Evolutionary conservation across 2,329 filamentous ascomycete species (phyloP).

Genomic region (Ceratocystis diversiconidia): DNA sequence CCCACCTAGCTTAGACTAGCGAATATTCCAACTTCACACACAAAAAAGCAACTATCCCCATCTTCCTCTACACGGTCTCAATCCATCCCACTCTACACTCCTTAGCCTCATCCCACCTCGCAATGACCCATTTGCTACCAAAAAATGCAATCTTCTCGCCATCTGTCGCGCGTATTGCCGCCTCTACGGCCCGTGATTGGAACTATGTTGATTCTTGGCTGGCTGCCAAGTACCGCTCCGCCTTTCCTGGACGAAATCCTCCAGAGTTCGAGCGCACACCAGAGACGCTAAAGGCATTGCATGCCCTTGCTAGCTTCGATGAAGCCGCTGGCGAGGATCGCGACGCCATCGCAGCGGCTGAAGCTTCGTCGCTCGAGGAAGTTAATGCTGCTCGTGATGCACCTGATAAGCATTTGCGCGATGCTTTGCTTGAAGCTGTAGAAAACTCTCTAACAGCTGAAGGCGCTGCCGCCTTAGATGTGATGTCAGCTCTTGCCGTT

Average conservation of each 20-base stretch:
- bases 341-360: slow-evolving; percentile 41
- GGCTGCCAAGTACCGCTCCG: slow-evolving; percentile 46
- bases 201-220: slow-evolving; percentile 78
- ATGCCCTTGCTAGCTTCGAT: slow-evolving; percentile 60
- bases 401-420: slow-evolving; percentile 17
- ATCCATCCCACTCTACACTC: neutral
- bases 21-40: too few relatives aligned
- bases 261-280: slow-evolving; percentile 76
- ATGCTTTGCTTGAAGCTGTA: slow-evolving; percentile 38
- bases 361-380: slow-evolving; percentile 44
- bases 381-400: slow-evolving; percentile 24
- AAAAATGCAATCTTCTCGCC: slow-evolving; percentile 51
- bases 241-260: slow-evolving; percentile 37
- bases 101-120: neutral
- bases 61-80: neutral
- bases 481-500: slow-evolving; percentile 40
- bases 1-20: too few relatives aligned
- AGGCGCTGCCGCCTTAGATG: slow-evolving; percentile 41
- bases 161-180: slow-evolving; percentile 56
- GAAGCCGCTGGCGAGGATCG: slow-evolving; percentile 63
- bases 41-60: neutral
- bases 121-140: slow-evolving; percentile 29
- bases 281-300: slow-evolving; percentile 62
- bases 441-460: slow-evolving; percentile 41
- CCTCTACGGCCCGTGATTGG: slow-evolving; percentile 81